These are phyloP conservation scores for Plectranthus barbatus DNA, from an alignment of 257 asterid species.

Conservation along the genomic window DNA sequence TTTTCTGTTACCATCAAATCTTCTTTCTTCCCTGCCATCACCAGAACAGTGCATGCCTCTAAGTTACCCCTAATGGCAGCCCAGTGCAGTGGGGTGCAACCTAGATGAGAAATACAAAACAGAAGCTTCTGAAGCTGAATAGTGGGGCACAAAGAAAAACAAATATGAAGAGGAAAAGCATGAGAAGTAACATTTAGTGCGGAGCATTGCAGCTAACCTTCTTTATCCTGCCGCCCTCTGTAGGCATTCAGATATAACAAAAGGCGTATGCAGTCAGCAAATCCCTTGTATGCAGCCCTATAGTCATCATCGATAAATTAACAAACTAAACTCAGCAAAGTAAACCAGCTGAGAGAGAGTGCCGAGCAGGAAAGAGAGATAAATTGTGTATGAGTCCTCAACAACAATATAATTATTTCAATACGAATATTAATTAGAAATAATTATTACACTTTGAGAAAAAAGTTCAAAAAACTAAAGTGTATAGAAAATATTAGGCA, in stretches of 20 bases:
- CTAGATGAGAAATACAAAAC: slow-evolving; percentile 33
- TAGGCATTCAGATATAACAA: slow-evolving; percentile 83
- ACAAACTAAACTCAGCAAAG: slow-evolving; percentile 5
- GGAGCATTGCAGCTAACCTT: slow-evolving; percentile 42
- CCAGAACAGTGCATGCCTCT: slow-evolving; percentile 99
- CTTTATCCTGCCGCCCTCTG: slow-evolving; percentile 91
- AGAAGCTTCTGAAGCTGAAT: slow-evolving; percentile 6
- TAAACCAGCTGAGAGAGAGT: background rate
- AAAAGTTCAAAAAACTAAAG: background rate
- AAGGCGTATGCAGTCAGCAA: slow-evolving; percentile 91
- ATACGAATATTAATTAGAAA: background rate
- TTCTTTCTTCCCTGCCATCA: slow-evolving; percentile 94
- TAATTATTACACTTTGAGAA: background rate
- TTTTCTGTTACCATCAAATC: slow-evolving; percentile 82
- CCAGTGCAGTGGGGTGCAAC: slow-evolving; percentile 98
- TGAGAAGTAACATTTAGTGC: background rate
- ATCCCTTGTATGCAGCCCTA: slow-evolving; percentile 99
- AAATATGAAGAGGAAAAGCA: slow-evolving; percentile 1
- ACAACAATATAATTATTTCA: background rate
- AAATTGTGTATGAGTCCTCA: background rate
- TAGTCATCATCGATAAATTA: slow-evolving; percentile 16
- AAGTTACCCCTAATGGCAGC: slow-evolving; percentile 93
- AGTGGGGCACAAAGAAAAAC: slow-evolving; percentile 3
- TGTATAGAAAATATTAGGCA: background rate
- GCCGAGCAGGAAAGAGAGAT: background rate